phyloP scores from a whole-genome alignment of 2,329 filamentous ascomycete genomes.

The Nemania serpens region DNA sequence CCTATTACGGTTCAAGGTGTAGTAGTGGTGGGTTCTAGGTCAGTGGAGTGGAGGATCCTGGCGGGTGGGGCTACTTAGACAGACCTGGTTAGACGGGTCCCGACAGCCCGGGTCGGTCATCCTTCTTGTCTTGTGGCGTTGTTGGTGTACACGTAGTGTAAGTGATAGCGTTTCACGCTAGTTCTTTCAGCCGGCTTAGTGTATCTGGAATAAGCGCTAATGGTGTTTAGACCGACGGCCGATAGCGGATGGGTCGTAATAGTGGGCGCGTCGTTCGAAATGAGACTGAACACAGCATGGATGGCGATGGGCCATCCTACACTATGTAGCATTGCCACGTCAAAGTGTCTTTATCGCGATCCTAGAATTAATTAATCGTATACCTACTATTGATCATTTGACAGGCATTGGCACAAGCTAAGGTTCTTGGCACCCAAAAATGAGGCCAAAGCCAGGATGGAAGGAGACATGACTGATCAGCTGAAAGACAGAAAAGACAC shows the following conservation, averaged over 20 bases:
- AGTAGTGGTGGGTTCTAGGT: not conserved
- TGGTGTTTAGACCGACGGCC: not conserved
- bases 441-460: not conserved
- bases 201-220: constrained; percentile 16
- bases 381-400: not conserved
- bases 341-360: constrained; percentile 2
- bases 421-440: not conserved
- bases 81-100: constrained; percentile 19
- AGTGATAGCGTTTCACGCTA: constrained; percentile 16
- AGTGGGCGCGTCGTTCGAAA: constrained; percentile 3
- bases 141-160: not conserved
- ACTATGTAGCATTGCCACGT: constrained; percentile 12
- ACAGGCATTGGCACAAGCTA: not conserved
- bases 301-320: constrained; percentile 6
- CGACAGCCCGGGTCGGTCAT: constrained; percentile 20
- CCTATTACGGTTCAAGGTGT: not conserved
- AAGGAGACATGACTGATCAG: not conserved
- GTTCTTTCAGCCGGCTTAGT: not conserved
- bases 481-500: not conserved
- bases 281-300: not conserved
- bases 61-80: constrained; percentile 4
- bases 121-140: constrained; percentile 17
- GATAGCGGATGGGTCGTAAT: constrained; percentile 3
- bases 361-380: not conserved
- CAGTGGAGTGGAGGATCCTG: not conserved